Conservation (phyloP, 345 rosid genomes). For the Salix caprea region DNA sequence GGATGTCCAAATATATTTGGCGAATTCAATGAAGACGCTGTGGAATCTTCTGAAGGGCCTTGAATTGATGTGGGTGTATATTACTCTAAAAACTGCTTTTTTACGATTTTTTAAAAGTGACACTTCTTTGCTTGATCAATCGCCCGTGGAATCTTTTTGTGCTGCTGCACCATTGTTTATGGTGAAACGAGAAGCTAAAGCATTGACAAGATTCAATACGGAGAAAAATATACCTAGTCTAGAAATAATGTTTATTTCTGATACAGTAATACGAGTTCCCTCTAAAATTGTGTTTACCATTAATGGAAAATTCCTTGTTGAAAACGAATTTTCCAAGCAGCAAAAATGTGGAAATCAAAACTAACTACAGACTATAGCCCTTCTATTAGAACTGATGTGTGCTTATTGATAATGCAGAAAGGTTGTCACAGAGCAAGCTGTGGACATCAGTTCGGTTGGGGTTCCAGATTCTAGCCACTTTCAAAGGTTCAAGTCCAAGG, state of each 20-base stretch:
- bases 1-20: conserved; percentile 80
- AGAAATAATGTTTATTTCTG: not conserved
- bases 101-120: not conserved
- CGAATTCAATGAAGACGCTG: conserved; percentile 47
- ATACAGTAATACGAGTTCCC: not conserved
- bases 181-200: not conserved
- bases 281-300: not conserved
- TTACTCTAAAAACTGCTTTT: not conserved
- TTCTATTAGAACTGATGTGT: not conserved
- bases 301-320: not conserved
- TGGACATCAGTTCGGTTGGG: not conserved
- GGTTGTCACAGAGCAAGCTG: not conserved
- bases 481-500: not conserved
- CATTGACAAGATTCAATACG: not conserved
- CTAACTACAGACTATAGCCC: not conserved
- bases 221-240: not conserved
- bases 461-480: not conserved
- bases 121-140: not conserved
- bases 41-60: conserved; percentile 28
- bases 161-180: not conserved
- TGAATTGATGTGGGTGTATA: conserved; percentile 29
- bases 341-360: not conserved
- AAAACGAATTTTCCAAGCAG: not conserved
- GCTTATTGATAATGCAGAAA: conserved; percentile 14
- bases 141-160: not conserved